A percentile compares a stretch with the other conserved stretches of the same genome.
Conservation (phyloP, 805 yeast species). For the Cyberlindnera petersonii region DNA sequence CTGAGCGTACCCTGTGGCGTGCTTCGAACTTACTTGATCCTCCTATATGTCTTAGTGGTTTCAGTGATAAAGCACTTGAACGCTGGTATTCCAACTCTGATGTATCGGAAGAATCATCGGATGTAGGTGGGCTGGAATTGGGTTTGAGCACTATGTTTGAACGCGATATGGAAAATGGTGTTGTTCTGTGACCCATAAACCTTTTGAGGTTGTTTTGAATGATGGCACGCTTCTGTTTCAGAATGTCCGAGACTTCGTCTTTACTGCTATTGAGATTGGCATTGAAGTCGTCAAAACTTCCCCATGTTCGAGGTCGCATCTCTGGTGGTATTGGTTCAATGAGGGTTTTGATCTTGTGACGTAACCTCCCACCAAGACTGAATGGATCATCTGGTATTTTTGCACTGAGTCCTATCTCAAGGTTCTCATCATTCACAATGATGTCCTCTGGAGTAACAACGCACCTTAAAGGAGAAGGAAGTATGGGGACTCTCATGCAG, state of each 20-base stretch:
- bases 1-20: constrained; percentile 1
- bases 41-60: no score
- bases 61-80: no score
- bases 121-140: constrained; percentile 1
- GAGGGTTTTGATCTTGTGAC: constrained; percentile 4
- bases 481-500: constrained; percentile 16
- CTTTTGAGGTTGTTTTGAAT: constrained; percentile 9
- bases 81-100: no score
- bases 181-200: constrained; percentile 2
- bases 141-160: neutral
- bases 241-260: neutral
- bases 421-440: constrained; percentile 3
- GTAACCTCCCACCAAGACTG: constrained; percentile 2
- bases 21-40: no score
- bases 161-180: neutral
- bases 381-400: constrained; percentile 4
- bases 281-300: neutral
- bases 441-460: neutral
- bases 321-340: constrained; percentile 6
- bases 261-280: neutral
- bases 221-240: neutral
- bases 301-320: constrained; percentile 2
- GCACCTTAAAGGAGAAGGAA: constrained; percentile 13
- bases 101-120: no score
- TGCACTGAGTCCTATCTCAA: constrained; percentile 2